Base-by-base conservation (phyloP, 345 rosid species). In the Nasturtium officinale region DNA sequence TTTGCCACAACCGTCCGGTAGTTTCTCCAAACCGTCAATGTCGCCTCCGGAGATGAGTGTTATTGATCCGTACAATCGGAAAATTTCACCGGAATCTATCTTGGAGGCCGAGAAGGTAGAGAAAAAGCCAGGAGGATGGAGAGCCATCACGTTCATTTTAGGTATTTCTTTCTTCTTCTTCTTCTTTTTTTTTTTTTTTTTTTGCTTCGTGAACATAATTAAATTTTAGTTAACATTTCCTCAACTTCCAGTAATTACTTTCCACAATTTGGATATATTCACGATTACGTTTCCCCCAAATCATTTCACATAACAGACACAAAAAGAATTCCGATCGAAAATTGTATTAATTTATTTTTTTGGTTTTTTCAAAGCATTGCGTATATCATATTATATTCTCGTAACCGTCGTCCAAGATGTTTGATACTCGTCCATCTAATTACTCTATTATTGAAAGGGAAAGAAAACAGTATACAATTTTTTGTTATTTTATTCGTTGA, bases 121-220 rank as follows among this genome's bases (percentile, higher is more conserved):
- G 46, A 85, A 80, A 69, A 75, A 85, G 78, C 88, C 89, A 5
- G 88, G 89, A 18, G 98, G 91, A 82, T 92, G 98, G 96, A 88
- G 54, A 83, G 86, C 89, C 80, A 80, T 92, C 78, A 77, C 96
- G 16, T 89, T 67, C 76, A 85, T 90, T 45, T 73, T 92, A 86
- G 96, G 96, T 92, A 45, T 54, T 30, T 42, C 42, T 37, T 56
- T 12, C 8, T 23, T n/a, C n/a, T n/a, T n/a, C n/a, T n/a, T n/a
- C n/a, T 30, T 42, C 42, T 37, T 56, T 12, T 6, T 23, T 30
- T 26, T 38, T 4, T 25, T 48, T 23, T 26, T 25, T 25, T 30
- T 38, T 21, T 10, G 37, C 12, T 57, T 26, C 61, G 1, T 4
- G 53, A 40, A 59, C 46, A 9, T 67, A n/a, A 29, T 17, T 53